Base-by-base conservation (phyloP, 805 yeast species). In the Cyberlindnera euphorbiiphila region DNA sequence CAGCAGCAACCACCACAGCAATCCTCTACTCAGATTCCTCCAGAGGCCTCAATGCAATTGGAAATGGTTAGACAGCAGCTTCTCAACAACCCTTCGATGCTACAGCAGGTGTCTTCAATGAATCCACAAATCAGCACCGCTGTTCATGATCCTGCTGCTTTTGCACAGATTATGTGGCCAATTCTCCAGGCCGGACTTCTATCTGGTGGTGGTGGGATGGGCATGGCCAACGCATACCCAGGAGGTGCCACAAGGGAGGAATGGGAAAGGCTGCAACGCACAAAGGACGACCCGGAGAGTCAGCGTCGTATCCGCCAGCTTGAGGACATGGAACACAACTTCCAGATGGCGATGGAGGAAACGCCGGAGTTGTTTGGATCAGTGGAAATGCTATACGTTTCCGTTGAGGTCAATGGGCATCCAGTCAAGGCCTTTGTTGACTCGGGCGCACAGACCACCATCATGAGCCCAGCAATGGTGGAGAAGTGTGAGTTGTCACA, bases 401-500 rank as follows among this genome's bases (percentile, higher is more conserved):
- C 78, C 39, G 69, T 87, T 27, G 81, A 76, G 47, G 81, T 91
- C 25, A 89, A 93, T 53, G 91, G 93, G 1, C 68, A 71, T 31
- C 78, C 81, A 16, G 82, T 88, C 3, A 85, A 85, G 57, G 98
- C 98, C 0, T 87, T 93, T 65, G 95, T 93, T 5, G 99, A 93
- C 58, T 78, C 97, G 0, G 98, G 99, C 3, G 98, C 99, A 0
- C 96, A 88, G 59, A 68, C 77, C 20, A 88, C 98, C 0, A 81
- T 93, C 27, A 76, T 93, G 54, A 78, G 88, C 22, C 84, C 94
- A 2, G 65, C 68, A 28, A 67, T 89, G 46, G 96, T 95, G 0
- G 84, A 82, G 44, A 64, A 68, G 32, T 76, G 89, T 42, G 84
- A 84, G 2, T 63, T 93, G 18, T 62, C 77, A 18, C 76, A 82